These are phyloP conservation scores for Xanthoceras sorbifolium DNA, from an alignment of 345 rosid species.

Conservation along the genomic window DNA sequence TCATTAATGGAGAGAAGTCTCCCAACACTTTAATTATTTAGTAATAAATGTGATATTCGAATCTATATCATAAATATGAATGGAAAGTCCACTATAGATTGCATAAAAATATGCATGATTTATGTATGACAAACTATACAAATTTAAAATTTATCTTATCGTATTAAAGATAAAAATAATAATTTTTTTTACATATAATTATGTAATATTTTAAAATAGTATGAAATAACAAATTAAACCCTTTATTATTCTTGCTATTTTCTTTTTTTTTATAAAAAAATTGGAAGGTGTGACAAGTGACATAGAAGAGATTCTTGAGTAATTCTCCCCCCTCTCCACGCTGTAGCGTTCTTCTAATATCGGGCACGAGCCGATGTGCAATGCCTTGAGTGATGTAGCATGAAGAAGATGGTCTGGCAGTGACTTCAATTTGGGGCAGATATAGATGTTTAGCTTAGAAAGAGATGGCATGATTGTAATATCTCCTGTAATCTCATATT, in stretches of 20 bases:
- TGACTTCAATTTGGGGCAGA: background rate
- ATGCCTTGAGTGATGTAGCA: background rate
- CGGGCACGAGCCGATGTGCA: background rate
- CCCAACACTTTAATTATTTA: no score
- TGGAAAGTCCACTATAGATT: no score
- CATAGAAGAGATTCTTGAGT: no score
- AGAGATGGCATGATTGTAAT: slow-evolving; percentile 18
- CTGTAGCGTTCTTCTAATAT: no score
- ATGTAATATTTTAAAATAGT: background rate
- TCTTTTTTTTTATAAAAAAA: no score
- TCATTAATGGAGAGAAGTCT: no score
- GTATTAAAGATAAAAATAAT: no score
- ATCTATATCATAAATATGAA: no score
- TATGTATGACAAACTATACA: no score
- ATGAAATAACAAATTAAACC: background rate
- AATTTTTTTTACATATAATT: background rate
- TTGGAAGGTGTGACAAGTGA: background rate
- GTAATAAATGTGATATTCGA: no score
- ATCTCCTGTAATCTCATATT: background rate
- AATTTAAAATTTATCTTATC: no score
- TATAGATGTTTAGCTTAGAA: background rate
- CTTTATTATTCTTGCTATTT: background rate
- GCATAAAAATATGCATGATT: background rate
- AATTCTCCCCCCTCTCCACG: no score
- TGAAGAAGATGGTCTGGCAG: slow-evolving; percentile 3